Conservation (phyloP, 2,329 filamentous ascomycete genomes). For the Penicillium nordicum region DNA sequence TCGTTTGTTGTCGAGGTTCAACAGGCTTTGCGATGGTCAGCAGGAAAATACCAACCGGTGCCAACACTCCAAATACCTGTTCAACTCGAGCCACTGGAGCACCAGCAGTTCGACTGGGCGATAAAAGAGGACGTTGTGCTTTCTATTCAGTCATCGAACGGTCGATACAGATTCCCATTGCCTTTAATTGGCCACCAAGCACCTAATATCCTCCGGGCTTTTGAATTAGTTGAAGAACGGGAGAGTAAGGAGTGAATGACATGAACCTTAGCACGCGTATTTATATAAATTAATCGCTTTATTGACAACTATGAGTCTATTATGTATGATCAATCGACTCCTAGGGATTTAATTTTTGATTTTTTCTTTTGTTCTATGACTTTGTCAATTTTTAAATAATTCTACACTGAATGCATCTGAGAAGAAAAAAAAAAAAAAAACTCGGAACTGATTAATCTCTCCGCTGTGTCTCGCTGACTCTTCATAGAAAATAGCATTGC, state of each 20-base stretch:
- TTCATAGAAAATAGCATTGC: no score
- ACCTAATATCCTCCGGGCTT: constrained; percentile 23
- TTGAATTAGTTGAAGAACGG: constrained; percentile 14
- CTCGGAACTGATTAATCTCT: no score
- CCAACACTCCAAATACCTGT: constrained; percentile 21
- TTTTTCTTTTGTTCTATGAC: no score
- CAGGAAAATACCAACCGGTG: constrained; percentile 9
- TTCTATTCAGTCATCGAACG: constrained; percentile 8
- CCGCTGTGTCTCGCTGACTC: no score
- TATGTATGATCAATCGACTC: no score
- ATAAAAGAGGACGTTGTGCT: constrained; percentile 33
- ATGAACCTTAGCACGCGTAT: neutral
- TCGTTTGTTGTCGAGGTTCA: constrained; percentile 39
- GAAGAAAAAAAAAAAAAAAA: no score
- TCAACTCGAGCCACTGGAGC: constrained; percentile 33
- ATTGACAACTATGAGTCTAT: no score
- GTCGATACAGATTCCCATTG: constrained; percentile 19
- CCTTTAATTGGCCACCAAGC: constrained; percentile 18
- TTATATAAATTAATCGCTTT: no score
- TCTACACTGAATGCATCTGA: no score
- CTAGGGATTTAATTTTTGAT: no score
- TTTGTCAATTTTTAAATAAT: no score
- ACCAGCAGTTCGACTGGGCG: constrained; percentile 39
- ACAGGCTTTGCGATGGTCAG: constrained; percentile 12
- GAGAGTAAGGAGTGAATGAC: neutral